These are phyloP conservation scores for Candida nitratophila DNA, from an alignment of 805 yeast genomes.

Conservation along the genomic window DNA sequence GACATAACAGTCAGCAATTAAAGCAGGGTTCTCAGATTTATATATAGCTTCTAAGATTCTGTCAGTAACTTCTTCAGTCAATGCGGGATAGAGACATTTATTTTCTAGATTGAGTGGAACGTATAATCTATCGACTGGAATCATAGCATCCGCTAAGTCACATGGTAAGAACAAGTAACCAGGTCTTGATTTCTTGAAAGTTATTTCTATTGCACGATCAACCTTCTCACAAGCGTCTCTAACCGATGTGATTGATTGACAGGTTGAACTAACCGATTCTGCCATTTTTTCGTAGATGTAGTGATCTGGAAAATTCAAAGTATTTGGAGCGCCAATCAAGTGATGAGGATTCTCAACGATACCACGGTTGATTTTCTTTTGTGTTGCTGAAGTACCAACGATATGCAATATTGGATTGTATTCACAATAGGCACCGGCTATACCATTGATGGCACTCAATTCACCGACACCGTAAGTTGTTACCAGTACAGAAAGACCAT, in stretches of 20 bases:
- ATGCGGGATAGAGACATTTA: conserved; percentile 11
- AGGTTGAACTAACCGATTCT: conserved; percentile 44
- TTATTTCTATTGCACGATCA: conserved; percentile 56
- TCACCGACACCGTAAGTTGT: conserved; percentile 49
- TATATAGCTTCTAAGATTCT: conserved; percentile 32
- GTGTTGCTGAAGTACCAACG: conserved; percentile 36
- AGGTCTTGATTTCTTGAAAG: conserved; percentile 60
- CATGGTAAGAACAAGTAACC: conserved; percentile 78
- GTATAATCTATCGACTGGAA: conserved; percentile 30
- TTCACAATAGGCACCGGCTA: conserved; percentile 43
- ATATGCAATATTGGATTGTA: conserved; percentile 40
- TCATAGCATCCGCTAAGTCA: conserved; percentile 54
- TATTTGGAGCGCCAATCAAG: conserved; percentile 44
- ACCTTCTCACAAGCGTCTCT: conserved; percentile 52
- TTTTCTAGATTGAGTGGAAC: conserved; percentile 19
- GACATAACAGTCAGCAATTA: conserved; percentile 36
- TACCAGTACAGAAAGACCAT: conserved; percentile 32
- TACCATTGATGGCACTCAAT: conserved; percentile 41
- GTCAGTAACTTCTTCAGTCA: conserved; percentile 17
- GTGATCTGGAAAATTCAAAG: conserved; percentile 55
- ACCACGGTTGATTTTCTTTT: conserved; percentile 8
- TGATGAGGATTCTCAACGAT: conserved; percentile 39
- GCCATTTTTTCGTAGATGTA: conserved; percentile 60
- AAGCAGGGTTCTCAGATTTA: conserved; percentile 27
- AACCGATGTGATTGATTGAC: conserved; percentile 39